Base-by-base conservation (phyloP, 108 stramenopile species). In the Aurantiochytrium sp. region DNA sequence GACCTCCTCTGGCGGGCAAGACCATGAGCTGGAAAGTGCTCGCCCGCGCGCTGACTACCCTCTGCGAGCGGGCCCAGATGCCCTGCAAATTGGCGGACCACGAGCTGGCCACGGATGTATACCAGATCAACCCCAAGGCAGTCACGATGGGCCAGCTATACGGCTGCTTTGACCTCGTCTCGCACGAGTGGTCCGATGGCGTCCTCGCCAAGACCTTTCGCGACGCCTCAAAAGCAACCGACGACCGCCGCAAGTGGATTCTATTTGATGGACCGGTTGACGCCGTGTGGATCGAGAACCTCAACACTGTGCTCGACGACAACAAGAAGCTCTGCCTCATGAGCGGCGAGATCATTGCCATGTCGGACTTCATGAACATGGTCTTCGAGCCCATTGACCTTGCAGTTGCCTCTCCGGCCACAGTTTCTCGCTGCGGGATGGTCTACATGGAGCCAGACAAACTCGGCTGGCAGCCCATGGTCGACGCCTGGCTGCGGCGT, bases 201-300 rank as follows among this genome's bases (percentile, higher is more conserved):
- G 87, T 94, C n/a, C 89, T 94, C 4, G 92, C 93, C 37, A 94
- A 92, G 15, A 87, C 94, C 45, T 94, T 92, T 92, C 88, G 93
- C 34, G 92, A 94, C 86, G 93, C 93, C 31, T 93, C 93, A 4
- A 88, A 93, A 5, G 90, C 90, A 4, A 88, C 55, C 4, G 86
- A 86, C 32, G 92, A 90, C 17, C 93, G 93, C 53, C 90, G 93
- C 27, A 94, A 94, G 92, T 94, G 94, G 94, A 68, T 94, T 4
- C 85, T 94, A 5, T 94, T 94, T 53, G 94, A 94, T 68, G 94
- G 94, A 0, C 94, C 94, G 1, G 94, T 94, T 15, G 94, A 94
- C 41, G 94, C 94, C 17, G 94, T 94, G 48, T 94, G 94, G 94
- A 94, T 94, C 55, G 94, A 94, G 87, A 94, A 94, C 90, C 94